Evolutionary conservation across 257 asterid species (phyloP).

Genomic region (Solanum bulbocastanum): DNA sequence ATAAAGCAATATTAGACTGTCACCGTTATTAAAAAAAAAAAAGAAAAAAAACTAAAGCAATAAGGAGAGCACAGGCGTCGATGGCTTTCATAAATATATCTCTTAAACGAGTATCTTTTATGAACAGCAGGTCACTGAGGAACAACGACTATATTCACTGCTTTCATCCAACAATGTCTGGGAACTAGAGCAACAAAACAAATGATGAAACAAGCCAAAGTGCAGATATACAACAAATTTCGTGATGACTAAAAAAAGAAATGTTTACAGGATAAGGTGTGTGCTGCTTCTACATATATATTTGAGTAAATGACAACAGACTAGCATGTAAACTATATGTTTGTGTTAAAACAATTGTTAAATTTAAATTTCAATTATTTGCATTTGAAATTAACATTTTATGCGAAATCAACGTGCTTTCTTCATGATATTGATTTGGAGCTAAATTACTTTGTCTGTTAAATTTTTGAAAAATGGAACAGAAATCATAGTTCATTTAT

Average conservation of each 20-base stretch:
- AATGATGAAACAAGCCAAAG: background rate
- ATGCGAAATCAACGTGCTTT: background rate
- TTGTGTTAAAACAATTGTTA: background rate
- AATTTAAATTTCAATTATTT: background rate
- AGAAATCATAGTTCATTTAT: background rate
- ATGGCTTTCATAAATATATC: background rate
- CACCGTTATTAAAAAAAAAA: background rate
- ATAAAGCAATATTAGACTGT: background rate
- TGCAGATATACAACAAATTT: background rate
- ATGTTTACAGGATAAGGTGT: background rate
- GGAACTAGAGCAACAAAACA: background rate
- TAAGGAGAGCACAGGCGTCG: background rate
- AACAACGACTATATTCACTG: background rate
- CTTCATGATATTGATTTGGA: too few species aligned
- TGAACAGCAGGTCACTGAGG: background rate
- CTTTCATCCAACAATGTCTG: background rate
- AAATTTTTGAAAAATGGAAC: background rate
- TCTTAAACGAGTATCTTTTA: background rate
- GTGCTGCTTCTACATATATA: background rate
- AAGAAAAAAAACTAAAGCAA: background rate
- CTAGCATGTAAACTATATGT: background rate
- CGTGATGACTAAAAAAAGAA: background rate
- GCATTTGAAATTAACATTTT: background rate
- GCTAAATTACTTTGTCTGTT: too few species aligned
- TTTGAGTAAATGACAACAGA: background rate